Evolutionary conservation across 2,329 filamentous ascomycete genomes (phyloP), one percentile per base, ranked within the genome.

Genomic region (Sarocladium kiliense): DNA sequence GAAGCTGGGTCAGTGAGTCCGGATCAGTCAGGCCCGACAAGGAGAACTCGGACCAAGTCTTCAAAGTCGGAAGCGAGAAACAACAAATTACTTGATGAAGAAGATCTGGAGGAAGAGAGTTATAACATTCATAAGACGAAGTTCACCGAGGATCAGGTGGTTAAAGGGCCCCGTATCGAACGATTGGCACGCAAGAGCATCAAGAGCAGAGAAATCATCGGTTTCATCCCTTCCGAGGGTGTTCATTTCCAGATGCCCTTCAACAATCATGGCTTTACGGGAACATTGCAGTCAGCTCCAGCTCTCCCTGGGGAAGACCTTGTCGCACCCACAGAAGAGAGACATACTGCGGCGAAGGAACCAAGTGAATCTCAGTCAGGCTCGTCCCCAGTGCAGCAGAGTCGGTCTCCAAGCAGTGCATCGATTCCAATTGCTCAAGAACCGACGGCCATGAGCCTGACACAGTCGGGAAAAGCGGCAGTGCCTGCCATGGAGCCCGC

Each of bases 151-250:
- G 25, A 27, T 16, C 3, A n/a, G 12, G 23, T 18, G 14, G 25
- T 23, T n/a, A 53, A 41, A 23, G 66, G 65, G 2, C 74, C 73
- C 11, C 69, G 69, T 9, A 66, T 78, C 18, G 67, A 69, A 1
- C 71, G 64, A 41, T 65, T 78, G 56, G 63, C 68, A 23, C 70
- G 71, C 21, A 76, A 71, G 59, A 72, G 73, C 41, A 64, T 78
- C 44, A 76, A 70, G 57, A 77, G 76, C 61, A 74, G 65, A 58
- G 76, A 78, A 55, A 69, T 78, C n/a, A 67, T 78, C 53, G 76
- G 76, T 2, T 74, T 72, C 45, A 53, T 64, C 19, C 61, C 61
- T 2, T 32, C 51, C 12, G 61, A 61, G 10, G 58, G 59, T 3
- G 27, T 14, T 47, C 12, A 9, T 32, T 55, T 51, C 26, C 37